Base-by-base conservation (phyloP, 2,329 filamentous ascomycete genomes). In the Alternaria tenuissima region DNA sequence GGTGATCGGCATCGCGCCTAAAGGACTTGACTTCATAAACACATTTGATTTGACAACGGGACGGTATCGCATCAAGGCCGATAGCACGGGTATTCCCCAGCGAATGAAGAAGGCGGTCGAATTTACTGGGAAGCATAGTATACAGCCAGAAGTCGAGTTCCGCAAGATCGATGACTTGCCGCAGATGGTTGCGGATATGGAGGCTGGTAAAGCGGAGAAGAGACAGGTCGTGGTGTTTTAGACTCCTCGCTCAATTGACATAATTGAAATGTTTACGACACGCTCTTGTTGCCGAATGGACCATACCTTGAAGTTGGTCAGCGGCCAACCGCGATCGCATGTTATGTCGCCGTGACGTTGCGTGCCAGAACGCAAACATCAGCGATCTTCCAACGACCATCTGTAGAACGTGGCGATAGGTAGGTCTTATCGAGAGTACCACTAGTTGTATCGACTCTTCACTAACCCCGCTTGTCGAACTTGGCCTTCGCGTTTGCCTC, bases 41-140 rank as follows among this genome's bases (percentile, higher is more conserved):
- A 76, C 76, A 2, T 78, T 81, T 63, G 80, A 81, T 38, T 69
- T 82, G 26, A 75, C 78, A 1, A 75, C 79, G n/a, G 78, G 78
- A 0, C 70, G 66, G 28, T 82, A 80, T 65, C 72, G 76, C 34
- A 76, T 82, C 64, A 81, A 80, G 65, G 78, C 77, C 9, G 80
- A 81, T 41, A 80, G 76, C 61, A 81, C 79, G 1, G 72, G 80
- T 43, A 80, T 79, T 60, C 79, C 80, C 4, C 77, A 79, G 70
- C 66, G 80, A 18, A 80, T 82, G 76, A 71, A 74, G 57, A 81
- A 81, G 65, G 80, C 80, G 5, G 72, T 82, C n/a, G 76, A 77
- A 6, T 82, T 82, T 47, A 81, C 79, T 4, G 78, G 73, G 16
- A 76, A 81, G 65, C 79, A 82, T 59, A 74, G 72, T 34, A 80